phyloP scores from a whole-genome alignment of 2,329 filamentous ascomycete genomes.

The Hypomyces rosellus region DNA sequence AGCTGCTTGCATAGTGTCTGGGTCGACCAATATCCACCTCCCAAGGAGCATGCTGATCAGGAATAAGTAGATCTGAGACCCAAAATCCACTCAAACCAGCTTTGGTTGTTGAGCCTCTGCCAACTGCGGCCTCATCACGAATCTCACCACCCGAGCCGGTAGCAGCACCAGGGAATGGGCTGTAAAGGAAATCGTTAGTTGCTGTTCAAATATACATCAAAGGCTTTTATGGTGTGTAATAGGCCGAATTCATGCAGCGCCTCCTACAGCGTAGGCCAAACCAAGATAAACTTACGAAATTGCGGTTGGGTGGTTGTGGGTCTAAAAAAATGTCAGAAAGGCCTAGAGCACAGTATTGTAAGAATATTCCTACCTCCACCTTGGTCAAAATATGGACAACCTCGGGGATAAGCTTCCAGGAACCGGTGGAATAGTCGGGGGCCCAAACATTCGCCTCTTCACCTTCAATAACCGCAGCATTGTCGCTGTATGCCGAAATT shows the following conservation, averaged over 20 bases:
- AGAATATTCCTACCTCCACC: conserved; percentile 53
- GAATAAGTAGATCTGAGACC: conserved; percentile 90
- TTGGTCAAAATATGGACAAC: conserved; percentile 83
- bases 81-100: conserved; percentile 88
- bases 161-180: conserved; percentile 80
- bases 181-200: not conserved
- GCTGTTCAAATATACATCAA: not conserved
- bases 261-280: not conserved
- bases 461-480: conserved; percentile 72
- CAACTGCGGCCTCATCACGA: conserved; percentile 89
- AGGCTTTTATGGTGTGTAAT: not conserved
- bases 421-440: conserved; percentile 76
- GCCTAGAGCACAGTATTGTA: not conserved
- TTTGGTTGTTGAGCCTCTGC: conserved; percentile 86
- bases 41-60: conserved; percentile 77
- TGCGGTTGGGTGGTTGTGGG: conserved; percentile 94
- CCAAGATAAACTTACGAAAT: conserved; percentile 54
- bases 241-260: not conserved
- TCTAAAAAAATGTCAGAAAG: conserved; percentile 32
- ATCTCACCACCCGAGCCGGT: conserved; percentile 96
- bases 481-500: conserved; percentile 96
- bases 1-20: conserved; percentile 82
- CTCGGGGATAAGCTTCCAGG: conserved; percentile 84
- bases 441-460: conserved; percentile 60
- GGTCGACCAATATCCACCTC: conserved; percentile 87